Evolutionary conservation across 2,329 filamentous ascomycete genomes (phyloP).

Genomic region (Nigrograna mackinnonii): DNA sequence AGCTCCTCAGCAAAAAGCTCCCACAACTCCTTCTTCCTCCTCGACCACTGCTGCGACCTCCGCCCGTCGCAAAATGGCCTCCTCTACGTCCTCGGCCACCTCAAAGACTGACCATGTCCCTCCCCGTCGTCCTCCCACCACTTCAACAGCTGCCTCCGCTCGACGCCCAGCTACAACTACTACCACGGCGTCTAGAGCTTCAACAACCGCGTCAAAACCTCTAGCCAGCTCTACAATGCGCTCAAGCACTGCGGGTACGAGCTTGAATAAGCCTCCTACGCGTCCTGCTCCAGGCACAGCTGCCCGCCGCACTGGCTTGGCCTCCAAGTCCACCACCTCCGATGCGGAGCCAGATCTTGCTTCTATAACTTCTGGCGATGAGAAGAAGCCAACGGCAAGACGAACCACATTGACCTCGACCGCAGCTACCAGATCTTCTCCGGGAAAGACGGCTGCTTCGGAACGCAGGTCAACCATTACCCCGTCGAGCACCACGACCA

Average conservation of each 20-base stretch:
- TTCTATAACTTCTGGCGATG: slow-evolving; percentile 39
- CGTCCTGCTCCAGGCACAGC: slow-evolving; percentile 30
- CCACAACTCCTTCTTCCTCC: background rate
- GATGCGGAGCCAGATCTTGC: slow-evolving; percentile 38
- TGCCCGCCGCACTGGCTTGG: slow-evolving; percentile 23
- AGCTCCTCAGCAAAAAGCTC: no score
- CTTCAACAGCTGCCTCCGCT: slow-evolving; percentile 17
- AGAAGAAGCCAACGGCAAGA: slow-evolving; percentile 34
- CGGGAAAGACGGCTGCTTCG: slow-evolving; percentile 21
- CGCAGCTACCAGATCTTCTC: slow-evolving; percentile 25
- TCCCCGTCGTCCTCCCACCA: slow-evolving; percentile 29
- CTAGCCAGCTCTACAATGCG: slow-evolving; percentile 26
- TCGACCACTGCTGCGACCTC: background rate
- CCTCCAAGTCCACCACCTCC: slow-evolving; percentile 22
- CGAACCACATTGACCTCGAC: slow-evolving; percentile 22
- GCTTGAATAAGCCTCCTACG: slow-evolving; percentile 41
- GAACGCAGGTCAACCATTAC: slow-evolving; percentile 17
- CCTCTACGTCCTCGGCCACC: slow-evolving; percentile 29
- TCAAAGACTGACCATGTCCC: slow-evolving; percentile 28
- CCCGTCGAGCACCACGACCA: slow-evolving; percentile 16
- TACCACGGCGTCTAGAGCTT: slow-evolving; percentile 18
- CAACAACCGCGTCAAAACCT: slow-evolving; percentile 30
- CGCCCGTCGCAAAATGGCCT: slow-evolving; percentile 37
- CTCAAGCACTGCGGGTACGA: slow-evolving; percentile 26
- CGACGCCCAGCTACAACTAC: slow-evolving; percentile 26